Conservation (phyloP, 176 grass and related monocot species). For the Aegilops bicornis region DNA sequence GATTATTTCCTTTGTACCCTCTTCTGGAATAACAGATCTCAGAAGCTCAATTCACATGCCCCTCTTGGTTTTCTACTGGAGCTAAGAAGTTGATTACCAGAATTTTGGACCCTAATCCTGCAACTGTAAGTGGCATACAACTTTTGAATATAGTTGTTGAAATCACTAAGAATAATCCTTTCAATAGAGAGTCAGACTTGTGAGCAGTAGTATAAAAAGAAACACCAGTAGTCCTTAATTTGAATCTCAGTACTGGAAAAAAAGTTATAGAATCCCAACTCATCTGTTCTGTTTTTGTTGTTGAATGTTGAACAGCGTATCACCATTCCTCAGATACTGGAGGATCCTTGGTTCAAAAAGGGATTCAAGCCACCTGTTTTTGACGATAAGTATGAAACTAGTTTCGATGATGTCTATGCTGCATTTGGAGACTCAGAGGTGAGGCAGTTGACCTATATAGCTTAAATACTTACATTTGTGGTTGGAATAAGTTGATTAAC, state of each 20-base stretch:
- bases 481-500: constrained; percentile 19
- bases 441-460: constrained; percentile 38
- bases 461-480: constrained; percentile 30
- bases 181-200: background rate
- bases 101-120: constrained; percentile 85
- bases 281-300: background rate
- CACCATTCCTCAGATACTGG: constrained; percentile 83
- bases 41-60: constrained; percentile 71
- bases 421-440: constrained; percentile 96
- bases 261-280: constrained; percentile 20
- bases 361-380: constrained; percentile 83
- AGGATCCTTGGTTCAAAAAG: constrained; percentile 98
- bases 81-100: constrained; percentile 82
- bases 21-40: constrained; percentile 65
- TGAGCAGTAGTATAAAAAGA: background rate
- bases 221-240: background rate
- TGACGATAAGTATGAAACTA: constrained; percentile 70
- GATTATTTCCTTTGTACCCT: background rate
- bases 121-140: constrained; percentile 58
- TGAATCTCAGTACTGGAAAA: background rate
- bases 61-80: constrained; percentile 86
- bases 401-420: constrained; percentile 90
- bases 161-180: background rate
- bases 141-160: background rate
- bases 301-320: constrained; percentile 56